phyloP scores from a whole-genome alignment of 345 rosid species.

The Arabis alpina region DNA sequence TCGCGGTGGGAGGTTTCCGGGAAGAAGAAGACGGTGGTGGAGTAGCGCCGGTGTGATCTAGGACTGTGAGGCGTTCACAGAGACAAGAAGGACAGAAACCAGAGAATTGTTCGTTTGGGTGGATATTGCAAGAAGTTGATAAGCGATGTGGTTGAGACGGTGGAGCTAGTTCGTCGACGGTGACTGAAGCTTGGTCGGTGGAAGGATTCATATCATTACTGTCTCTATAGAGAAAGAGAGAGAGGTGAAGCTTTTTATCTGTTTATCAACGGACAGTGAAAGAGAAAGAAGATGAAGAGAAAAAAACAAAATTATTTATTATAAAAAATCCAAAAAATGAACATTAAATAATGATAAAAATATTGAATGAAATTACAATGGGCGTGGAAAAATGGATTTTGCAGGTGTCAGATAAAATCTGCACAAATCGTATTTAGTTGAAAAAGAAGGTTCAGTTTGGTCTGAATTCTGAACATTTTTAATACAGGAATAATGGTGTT shows the following conservation, averaged over 20 bases:
- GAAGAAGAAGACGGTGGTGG: slow-evolving; percentile 42
- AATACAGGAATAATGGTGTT: slow-evolving; percentile 2
- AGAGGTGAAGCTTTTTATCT: slow-evolving; percentile 47
- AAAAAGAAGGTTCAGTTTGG: slow-evolving; percentile 16
- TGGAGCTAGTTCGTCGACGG: slow-evolving; percentile 47
- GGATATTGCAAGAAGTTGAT: slow-evolving; percentile 85
- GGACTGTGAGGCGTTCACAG: slow-evolving; percentile 89
- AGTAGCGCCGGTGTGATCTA: slow-evolving; percentile 58
- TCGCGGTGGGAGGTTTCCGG: slow-evolving; percentile 58
- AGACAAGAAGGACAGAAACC: slow-evolving; percentile 98
- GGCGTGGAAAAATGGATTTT: slow-evolving; percentile 23
- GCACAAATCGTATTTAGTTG: neutral
- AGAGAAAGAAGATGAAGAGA: slow-evolving; percentile 36
- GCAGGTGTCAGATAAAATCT: slow-evolving; percentile 33
- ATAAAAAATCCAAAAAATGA: slow-evolving; percentile 24
- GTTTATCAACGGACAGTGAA: slow-evolving; percentile 62
- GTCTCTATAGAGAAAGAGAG: slow-evolving; percentile 27
- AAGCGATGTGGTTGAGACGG: slow-evolving; percentile 81
- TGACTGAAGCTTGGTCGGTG: slow-evolving; percentile 43
- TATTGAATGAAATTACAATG: slow-evolving; percentile 31
- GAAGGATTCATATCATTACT: slow-evolving; percentile 60
- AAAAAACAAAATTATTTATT: slow-evolving; percentile 23
- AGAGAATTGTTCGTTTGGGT: slow-evolving; percentile 86
- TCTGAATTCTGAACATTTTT: neutral
- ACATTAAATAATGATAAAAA: slow-evolving; percentile 3